Percentiles rank a stretch among this genome's conserved stretches.
phyloP scores from a whole-genome alignment of 106 monocot genomes.

The Amphibolis antarctica region DNA sequence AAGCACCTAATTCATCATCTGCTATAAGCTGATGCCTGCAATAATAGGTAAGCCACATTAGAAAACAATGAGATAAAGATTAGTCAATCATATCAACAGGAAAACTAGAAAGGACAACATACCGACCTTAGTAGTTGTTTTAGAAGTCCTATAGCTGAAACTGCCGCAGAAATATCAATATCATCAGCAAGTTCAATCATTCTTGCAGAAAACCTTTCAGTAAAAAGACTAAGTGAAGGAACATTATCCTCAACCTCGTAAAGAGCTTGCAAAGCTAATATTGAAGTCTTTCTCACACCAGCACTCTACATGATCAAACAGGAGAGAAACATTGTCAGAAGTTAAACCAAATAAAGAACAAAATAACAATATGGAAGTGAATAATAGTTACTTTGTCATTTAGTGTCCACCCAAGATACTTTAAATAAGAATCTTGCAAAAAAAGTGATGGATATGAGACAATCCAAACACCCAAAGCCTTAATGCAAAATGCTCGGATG shows the following conservation, averaged over 20 bases:
- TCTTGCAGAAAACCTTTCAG: slow-evolving; percentile 82
- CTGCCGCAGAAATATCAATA: slow-evolving; percentile 82
- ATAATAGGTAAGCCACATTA: slow-evolving; percentile 2
- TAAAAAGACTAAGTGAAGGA: slow-evolving; percentile 94
- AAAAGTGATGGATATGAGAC: slow-evolving; percentile 85
- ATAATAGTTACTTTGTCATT: slow-evolving; percentile 70
- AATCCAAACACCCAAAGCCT: slow-evolving; percentile 90
- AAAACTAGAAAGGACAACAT: neutral
- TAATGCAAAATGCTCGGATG: slow-evolving; percentile 76
- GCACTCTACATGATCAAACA: slow-evolving; percentile 47
- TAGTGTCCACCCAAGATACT: slow-evolving; percentile 96
- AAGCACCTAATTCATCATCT: slow-evolving; percentile 89
- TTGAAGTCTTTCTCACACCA: slow-evolving; percentile 78
- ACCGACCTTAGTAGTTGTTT: slow-evolving; percentile 74
- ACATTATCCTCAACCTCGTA: slow-evolving; percentile 93
- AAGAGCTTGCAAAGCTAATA: slow-evolving; percentile 62
- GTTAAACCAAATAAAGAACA: neutral
- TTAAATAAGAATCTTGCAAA: slow-evolving; percentile 91
- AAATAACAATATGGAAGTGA: neutral
- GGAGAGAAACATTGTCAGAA: neutral
- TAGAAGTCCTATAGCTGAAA: slow-evolving; percentile 81
- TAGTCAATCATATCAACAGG: neutral
- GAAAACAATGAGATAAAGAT: neutral
- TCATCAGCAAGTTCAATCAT: slow-evolving; percentile 99
- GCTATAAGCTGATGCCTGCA: slow-evolving; percentile 87